Conservation (phyloP, 1,284 basidiomycete genomes). For the Microstroma glucosiphilum region DNA sequence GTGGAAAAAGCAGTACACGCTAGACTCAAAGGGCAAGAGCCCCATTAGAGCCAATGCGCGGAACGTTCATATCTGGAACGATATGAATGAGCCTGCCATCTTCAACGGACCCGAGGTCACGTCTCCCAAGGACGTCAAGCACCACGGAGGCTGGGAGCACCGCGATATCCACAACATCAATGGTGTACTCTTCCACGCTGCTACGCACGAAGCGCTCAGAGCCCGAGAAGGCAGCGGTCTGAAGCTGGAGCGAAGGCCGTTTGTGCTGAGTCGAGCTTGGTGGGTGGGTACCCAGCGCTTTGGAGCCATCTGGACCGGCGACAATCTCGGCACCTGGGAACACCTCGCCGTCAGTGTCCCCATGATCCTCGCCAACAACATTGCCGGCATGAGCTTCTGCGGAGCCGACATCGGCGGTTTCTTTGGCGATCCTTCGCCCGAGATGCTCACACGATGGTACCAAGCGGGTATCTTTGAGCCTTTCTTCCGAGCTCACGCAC, state of each 20-base stretch:
- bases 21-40: conserved; percentile 21
- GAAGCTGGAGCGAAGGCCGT: conserved; percentile 58
- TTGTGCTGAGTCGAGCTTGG: conserved; percentile 91
- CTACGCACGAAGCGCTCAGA: conserved; percentile 74
- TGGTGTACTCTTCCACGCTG: conserved; percentile 60
- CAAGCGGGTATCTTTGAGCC: conserved; percentile 89
- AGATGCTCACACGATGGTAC: conserved; percentile 96
- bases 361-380: conserved; percentile 83
- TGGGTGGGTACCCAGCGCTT: conserved; percentile 91
- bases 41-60: conserved; percentile 43
- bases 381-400: conserved; percentile 88
- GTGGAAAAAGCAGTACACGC: conserved; percentile 59
- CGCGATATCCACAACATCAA: conserved; percentile 92
- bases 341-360: conserved; percentile 90
- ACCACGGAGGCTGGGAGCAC: conserved; percentile 93
- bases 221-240: conserved; percentile 64
- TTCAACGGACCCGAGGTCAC: conserved; percentile 98
- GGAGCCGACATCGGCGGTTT: conserved; percentile 97
- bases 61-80: conserved; percentile 89
- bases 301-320: conserved; percentile 97
- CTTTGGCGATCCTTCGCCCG: conserved; percentile 89
- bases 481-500: conserved; percentile 97
- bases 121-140: conserved; percentile 87
- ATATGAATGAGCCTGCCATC: conserved; percentile 98
- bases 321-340: conserved; percentile 95